Conservation (phyloP, 768 basidiomycete species). For the Phaffia tasmanica region DNA sequence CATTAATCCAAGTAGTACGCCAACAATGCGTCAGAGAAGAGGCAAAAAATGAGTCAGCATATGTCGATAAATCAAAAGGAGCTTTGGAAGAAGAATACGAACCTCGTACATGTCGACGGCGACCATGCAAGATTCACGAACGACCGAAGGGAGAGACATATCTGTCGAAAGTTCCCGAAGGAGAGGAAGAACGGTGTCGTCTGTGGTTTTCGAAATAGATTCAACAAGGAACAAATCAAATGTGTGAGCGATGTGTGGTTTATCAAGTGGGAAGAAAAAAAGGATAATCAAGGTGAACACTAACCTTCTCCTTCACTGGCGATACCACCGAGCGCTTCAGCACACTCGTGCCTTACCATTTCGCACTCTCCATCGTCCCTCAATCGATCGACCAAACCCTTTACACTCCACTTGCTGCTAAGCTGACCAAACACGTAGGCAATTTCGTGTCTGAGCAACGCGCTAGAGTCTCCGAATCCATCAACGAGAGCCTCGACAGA, state of each 20-base stretch:
- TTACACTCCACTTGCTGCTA: conserved; percentile 75
- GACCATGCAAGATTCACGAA: conserved; percentile 88
- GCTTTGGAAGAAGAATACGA: conserved; percentile 21
- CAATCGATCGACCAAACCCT: conserved; percentile 69
- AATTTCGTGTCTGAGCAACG: conserved; percentile 95
- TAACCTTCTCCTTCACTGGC: conserved; percentile 42
- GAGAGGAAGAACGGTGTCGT: conserved; percentile 76
- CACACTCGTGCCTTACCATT: conserved; percentile 98
- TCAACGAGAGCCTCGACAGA: conserved; percentile 73
- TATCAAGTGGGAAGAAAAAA: background rate
- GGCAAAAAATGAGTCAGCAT: background rate
- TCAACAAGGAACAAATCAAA: conserved; percentile 32
- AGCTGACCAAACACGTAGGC: conserved; percentile 98
- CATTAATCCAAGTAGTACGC: conserved; percentile 5
- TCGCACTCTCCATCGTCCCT: conserved; percentile 62
- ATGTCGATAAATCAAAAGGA: background rate
- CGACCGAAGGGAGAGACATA: conserved; percentile 72
- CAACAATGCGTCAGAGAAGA: background rate
- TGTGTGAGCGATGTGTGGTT: background rate
- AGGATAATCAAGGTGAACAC: background rate
- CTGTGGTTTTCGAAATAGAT: conserved; percentile 17
- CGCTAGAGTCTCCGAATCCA: conserved; percentile 79
- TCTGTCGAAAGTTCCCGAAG: conserved; percentile 72
- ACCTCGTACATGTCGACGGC: conserved; percentile 89
- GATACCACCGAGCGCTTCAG: conserved; percentile 96